Evolutionary conservation across 2,329 filamentous ascomycete species (phyloP).

Genomic region (Berkeleyomyces basicola): DNA sequence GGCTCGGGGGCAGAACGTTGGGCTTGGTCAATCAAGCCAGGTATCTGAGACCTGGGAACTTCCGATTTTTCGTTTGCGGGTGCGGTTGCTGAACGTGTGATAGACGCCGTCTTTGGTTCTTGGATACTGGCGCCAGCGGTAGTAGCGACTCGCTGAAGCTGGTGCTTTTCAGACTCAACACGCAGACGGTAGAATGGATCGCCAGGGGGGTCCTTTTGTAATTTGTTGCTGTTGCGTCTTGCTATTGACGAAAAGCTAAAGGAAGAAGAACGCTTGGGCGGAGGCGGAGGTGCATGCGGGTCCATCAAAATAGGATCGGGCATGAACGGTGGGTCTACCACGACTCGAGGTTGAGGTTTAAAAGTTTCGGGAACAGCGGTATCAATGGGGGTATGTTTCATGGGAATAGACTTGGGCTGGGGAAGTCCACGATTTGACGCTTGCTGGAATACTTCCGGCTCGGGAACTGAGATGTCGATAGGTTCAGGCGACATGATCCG

Average conservation of each 20-base stretch:
- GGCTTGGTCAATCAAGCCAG: neutral
- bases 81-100: neutral
- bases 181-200: slow-evolving; percentile 31
- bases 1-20: slow-evolving; percentile 13
- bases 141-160: slow-evolving; percentile 6
- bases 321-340: slow-evolving; percentile 9
- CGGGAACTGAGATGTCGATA: slow-evolving; percentile 1
- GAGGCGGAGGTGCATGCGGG: slow-evolving; percentile 17
- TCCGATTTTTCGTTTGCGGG: neutral
- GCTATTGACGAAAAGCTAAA: slow-evolving; percentile 24
- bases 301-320: slow-evolving; percentile 13
- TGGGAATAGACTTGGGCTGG: neutral
- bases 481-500: neutral
- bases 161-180: slow-evolving; percentile 26
- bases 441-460: neutral
- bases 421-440: neutral
- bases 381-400: neutral
- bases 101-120: neutral
- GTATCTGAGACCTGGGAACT: neutral
- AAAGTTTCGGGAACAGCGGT: neutral
- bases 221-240: slow-evolving; percentile 39
- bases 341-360: neutral
- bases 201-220: slow-evolving; percentile 40
- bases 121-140: slow-evolving; percentile 1
- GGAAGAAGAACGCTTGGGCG: slow-evolving; percentile 19